Evolutionary conservation across 805 yeast genomes (phyloP).

Genomic region (Metschnikowia cerradonensis): DNA sequence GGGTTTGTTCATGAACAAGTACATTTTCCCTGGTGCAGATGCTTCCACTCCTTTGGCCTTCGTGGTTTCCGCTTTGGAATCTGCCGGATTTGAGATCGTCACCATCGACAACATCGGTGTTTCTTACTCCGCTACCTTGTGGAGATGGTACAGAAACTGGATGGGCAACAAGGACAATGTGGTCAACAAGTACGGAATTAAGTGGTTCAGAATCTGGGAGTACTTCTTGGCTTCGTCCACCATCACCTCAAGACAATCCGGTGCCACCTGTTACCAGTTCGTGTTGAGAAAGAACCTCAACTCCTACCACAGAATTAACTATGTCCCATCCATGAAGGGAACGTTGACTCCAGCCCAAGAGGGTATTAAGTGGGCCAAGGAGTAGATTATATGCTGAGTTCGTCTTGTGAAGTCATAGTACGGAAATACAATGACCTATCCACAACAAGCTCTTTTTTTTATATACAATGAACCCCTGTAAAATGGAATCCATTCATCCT

Average conservation of each 20-base stretch:
- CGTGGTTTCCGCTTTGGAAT: conserved; percentile 72
- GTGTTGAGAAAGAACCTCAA: conserved; percentile 86
- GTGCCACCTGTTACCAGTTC: conserved; percentile 89
- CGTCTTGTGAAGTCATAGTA: neutral
- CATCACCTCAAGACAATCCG: conserved; percentile 86
- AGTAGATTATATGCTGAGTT: neutral
- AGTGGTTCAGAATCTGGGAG: conserved; percentile 94
- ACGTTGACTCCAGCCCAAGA: conserved; percentile 54
- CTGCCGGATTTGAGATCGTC: conserved; percentile 81
- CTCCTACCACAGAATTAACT: conserved; percentile 77
- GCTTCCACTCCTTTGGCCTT: conserved; percentile 91
- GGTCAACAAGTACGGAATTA: conserved; percentile 74
- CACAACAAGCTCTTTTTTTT: too few relatives aligned
- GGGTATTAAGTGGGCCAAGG: conserved; percentile 56
- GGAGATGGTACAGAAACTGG: conserved; percentile 97
- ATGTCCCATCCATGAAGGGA: conserved; percentile 75
- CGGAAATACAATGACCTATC: neutral
- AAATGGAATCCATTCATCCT: too few relatives aligned
- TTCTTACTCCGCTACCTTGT: conserved; percentile 84
- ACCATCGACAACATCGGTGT: conserved; percentile 87
- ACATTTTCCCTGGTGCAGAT: conserved; percentile 96
- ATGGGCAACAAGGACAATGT: conserved; percentile 73
- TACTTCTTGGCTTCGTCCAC: conserved; percentile 79
- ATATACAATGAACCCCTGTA: too few relatives aligned
- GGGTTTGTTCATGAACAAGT: conserved; percentile 96